Conservation (phyloP, 2,329 filamentous ascomycete species). For the Dothistroma pini region DNA sequence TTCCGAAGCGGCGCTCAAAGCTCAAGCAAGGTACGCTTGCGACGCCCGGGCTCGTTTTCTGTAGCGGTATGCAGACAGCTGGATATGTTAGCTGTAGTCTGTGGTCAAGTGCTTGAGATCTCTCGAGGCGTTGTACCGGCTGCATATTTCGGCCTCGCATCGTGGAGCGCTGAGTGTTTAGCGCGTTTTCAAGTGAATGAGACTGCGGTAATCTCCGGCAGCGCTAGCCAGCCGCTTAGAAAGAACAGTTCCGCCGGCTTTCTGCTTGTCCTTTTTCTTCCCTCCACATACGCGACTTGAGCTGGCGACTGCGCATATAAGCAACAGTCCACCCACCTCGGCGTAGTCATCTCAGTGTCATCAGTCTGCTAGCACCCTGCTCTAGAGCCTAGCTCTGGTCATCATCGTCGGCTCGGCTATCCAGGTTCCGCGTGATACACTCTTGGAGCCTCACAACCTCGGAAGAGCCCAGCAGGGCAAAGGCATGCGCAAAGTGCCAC, state of each 20-base stretch:
- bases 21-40: neutral
- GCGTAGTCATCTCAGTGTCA: neutral
- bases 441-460: neutral
- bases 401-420: neutral
- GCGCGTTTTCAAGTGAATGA: neutral
- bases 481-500: neutral
- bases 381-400: neutral
- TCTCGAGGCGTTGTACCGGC: neutral
- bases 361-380: conserved; percentile 1
- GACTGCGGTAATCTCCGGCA: neutral
- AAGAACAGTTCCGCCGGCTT: neutral
- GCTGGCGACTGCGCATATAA: neutral
- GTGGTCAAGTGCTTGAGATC: neutral
- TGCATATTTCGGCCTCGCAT: neutral
- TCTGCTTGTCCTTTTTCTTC: neutral
- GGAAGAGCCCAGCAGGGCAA: neutral
- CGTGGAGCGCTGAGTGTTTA: neutral
- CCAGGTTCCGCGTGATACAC: neutral
- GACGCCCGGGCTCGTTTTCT: neutral
- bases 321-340: neutral
- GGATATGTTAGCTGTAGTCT: neutral
- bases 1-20: neutral
- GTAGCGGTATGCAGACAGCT: neutral
- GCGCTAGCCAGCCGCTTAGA: neutral
- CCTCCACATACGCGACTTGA: neutral